These are phyloP conservation scores for Rhodotorula babjevae DNA, from an alignment of 768 basidiomycete species.

Conservation along the genomic window DNA sequence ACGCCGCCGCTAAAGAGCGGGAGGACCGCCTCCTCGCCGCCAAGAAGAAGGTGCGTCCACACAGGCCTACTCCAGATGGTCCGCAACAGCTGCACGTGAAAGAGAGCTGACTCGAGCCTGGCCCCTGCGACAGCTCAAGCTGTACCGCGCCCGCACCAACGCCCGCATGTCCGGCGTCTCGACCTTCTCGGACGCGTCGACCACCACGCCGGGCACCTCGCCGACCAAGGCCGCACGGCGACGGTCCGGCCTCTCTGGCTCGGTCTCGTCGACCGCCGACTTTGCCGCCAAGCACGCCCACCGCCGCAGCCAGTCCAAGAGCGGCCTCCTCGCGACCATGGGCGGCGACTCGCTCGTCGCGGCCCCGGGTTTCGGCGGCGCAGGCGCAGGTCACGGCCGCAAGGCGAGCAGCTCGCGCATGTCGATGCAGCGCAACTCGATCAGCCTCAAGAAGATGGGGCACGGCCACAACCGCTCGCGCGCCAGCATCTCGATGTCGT, in stretches of 20 bases:
- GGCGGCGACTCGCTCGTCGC: constrained; percentile 13
- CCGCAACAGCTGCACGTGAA: too few species aligned
- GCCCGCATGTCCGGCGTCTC: constrained; percentile 11
- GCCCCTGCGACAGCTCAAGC: constrained; percentile 41
- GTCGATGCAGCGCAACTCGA: constrained; percentile 19
- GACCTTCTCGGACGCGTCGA: not conserved
- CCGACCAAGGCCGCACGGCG: constrained; percentile 14
- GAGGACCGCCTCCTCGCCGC: constrained; percentile 41
- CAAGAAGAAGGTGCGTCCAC: constrained; percentile 39
- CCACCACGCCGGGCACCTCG: not conserved
- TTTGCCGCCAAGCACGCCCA: constrained; percentile 20
- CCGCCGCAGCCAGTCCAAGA: constrained; percentile 27
- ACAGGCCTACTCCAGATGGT: too few species aligned
- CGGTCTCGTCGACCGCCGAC: constrained; percentile 21
- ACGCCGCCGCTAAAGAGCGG: constrained; percentile 35
- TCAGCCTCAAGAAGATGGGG: constrained; percentile 26
- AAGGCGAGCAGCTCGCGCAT: constrained; percentile 5
- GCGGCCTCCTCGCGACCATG: constrained; percentile 20
- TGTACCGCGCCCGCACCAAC: constrained; percentile 38
- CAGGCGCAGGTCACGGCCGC: constrained; percentile 11
- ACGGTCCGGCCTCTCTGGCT: not conserved
- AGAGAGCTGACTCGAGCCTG: not conserved
- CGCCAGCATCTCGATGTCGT: constrained; percentile 36
- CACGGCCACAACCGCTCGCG: constrained; percentile 37
- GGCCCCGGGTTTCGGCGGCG: not conserved